phyloP scores from a whole-genome alignment of 1,284 basidiomycete genomes.

The Pseudomicrostroma phylloplanum region DNA sequence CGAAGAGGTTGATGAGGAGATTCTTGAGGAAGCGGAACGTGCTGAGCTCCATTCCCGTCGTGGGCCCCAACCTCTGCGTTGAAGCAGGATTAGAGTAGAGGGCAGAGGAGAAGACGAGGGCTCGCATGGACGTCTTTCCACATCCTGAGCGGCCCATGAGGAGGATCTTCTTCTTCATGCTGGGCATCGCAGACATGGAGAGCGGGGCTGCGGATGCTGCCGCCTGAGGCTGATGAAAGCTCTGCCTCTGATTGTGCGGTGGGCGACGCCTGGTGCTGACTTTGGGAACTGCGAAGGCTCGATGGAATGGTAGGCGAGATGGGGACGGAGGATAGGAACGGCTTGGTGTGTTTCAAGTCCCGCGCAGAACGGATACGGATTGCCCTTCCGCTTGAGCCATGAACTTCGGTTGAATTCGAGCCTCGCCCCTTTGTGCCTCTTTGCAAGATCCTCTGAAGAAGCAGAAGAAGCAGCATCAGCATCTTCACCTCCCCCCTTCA shows the following conservation, averaged over 20 bases:
- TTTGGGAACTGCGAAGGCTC: not conserved
- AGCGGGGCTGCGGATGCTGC: not conserved
- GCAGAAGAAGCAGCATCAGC: too few relatives aligned
- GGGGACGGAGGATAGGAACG: not conserved
- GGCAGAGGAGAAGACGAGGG: conserved; percentile 71
- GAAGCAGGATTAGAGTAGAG: conserved; percentile 3
- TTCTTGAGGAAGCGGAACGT: conserved; percentile 94
- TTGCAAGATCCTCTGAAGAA: too few relatives aligned
- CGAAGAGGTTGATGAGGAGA: conserved; percentile 90
- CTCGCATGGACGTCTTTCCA: conserved; percentile 88
- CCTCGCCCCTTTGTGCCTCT: too few relatives aligned
- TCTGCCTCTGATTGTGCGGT: not conserved
- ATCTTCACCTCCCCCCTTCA: too few relatives aligned
- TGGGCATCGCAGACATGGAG: conserved; percentile 2
- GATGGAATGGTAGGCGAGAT: not conserved
- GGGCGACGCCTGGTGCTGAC: not conserved
- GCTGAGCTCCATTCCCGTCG: conserved; percentile 95
- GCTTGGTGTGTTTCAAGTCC: too few relatives aligned
- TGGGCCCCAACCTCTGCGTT: conserved; percentile 84
- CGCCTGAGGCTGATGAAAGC: too few relatives aligned
- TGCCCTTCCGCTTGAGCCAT: too few relatives aligned
- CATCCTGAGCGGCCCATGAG: conserved; percentile 53
- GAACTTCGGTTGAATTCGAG: too few relatives aligned
- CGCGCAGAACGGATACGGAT: too few relatives aligned
- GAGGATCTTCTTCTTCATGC: conserved; percentile 39